A percentile compares a stretch with the other conserved stretches of the same genome.
Conservation (phyloP, 331 rosid genomes). For the Malus hybrid region DNA sequence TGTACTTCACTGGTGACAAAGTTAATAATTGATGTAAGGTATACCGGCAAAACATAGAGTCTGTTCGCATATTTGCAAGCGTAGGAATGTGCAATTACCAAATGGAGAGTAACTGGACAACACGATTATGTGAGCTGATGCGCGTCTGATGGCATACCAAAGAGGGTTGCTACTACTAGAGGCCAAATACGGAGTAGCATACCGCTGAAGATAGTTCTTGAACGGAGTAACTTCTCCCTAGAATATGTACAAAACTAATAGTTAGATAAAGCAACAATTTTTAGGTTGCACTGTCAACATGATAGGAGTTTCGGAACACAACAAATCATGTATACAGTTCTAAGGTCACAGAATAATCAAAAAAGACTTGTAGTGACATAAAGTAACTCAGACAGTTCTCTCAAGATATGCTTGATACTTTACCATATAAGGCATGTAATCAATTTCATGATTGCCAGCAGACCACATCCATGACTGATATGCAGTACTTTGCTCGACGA, state of each 20-base stretch:
- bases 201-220: conserved; percentile 64
- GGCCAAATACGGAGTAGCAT: conserved; percentile 70
- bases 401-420: conserved; percentile 11
- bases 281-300: background rate
- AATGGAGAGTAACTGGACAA: conserved; percentile 85
- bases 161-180: conserved; percentile 83
- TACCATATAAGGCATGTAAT: conserved; percentile 86
- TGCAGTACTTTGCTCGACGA: conserved; percentile 68
- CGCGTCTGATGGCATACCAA: conserved; percentile 93
- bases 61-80: background rate
- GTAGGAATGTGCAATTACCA: conserved; percentile 44
- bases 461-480: conserved; percentile 95
- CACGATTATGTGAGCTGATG: conserved; percentile 91
- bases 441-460: conserved; percentile 89
- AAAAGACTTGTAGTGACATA: too few species aligned
- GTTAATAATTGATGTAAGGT: background rate
- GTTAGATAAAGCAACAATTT: background rate
- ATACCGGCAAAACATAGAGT: background rate
- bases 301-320: background rate
- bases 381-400: background rate
- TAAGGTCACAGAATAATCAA: too few species aligned
- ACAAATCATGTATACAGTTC: background rate
- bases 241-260: conserved; percentile 2
- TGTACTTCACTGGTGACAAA: conserved; percentile 35
- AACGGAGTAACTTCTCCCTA: conserved; percentile 90